Evolutionary conservation across 2,329 filamentous ascomycete genomes (phyloP).

Genomic region (Penicillium sp.): DNA sequence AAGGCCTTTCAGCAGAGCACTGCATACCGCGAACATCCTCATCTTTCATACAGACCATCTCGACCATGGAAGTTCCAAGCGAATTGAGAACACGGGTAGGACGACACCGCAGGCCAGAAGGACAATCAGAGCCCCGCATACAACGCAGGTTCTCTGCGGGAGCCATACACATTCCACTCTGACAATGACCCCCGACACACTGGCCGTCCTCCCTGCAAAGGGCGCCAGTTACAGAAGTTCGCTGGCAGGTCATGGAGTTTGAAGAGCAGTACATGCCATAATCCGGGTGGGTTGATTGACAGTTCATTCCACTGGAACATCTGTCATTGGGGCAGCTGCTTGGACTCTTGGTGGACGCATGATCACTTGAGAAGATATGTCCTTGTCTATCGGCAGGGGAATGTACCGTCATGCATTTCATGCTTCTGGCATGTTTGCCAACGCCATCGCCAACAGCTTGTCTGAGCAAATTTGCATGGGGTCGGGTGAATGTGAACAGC

Average conservation of each 20-base stretch:
- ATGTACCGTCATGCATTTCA: not conserved
- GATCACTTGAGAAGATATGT: slow-evolving; percentile 1
- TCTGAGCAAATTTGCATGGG: not conserved
- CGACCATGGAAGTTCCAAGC: not conserved
- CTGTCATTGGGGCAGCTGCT: not conserved
- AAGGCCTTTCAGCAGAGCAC: not conserved
- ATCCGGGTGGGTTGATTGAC: not conserved
- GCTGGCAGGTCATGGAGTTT: not conserved
- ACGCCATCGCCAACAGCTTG: not conserved
- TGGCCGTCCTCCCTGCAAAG: not conserved
- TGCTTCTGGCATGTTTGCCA: not conserved
- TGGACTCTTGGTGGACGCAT: not conserved
- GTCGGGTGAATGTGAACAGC: slow-evolving; percentile 1
- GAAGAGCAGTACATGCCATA: slow-evolving; percentile 3
- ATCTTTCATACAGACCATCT: not conserved
- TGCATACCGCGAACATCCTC: not conserved
- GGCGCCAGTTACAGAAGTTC: not conserved
- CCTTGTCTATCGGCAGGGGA: not conserved
- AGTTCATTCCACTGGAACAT: not conserved
- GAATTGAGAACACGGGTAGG: not conserved
- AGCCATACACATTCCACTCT: not conserved
- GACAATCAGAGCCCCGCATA: not conserved
- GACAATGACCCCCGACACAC: not conserved
- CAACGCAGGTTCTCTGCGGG: not conserved
- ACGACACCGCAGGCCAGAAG: not conserved